Evolutionary conservation across 2,329 filamentous ascomycete genomes (phyloP).

Genomic region (Daldinia sp.): DNA sequence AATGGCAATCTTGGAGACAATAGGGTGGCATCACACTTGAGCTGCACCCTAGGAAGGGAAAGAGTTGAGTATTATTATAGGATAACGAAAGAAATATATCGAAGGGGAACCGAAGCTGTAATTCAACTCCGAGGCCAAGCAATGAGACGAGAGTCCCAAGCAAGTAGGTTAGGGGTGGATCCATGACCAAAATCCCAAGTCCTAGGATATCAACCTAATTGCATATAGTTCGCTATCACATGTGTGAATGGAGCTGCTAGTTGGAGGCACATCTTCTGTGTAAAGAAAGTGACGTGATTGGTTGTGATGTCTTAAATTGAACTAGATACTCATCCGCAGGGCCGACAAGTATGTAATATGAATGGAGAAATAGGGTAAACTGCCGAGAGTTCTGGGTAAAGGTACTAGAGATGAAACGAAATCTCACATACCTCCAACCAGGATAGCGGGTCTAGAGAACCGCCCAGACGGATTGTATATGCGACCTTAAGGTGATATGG

Average conservation of each 20-base stretch:
- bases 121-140: slow-evolving; percentile 25
- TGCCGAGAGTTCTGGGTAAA: slow-evolving; percentile 43
- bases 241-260: slow-evolving; percentile 40
- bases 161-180: slow-evolving; percentile 29
- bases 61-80: slow-evolving; percentile 20
- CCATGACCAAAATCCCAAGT: slow-evolving; percentile 35
- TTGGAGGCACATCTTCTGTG: slow-evolving; percentile 44
- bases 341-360: slow-evolving; percentile 41
- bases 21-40: slow-evolving; percentile 78
- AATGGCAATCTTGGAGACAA: slow-evolving; percentile 87
- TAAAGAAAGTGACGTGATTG: slow-evolving; percentile 42
- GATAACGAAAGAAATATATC: slow-evolving; percentile 15
- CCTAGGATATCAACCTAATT: slow-evolving; percentile 27
- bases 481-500: slow-evolving; percentile 13
- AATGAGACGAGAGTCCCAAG: slow-evolving; percentile 17
- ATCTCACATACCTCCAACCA: slow-evolving; percentile 41
- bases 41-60: slow-evolving; percentile 34
- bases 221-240: slow-evolving; percentile 42
- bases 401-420: slow-evolving; percentile 34
- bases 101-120: slow-evolving; percentile 32
- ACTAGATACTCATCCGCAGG: slow-evolving; percentile 46
- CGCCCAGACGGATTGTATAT: slow-evolving; percentile 16
- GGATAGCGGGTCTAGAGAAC: slow-evolving; percentile 30
- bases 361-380: slow-evolving; percentile 35
- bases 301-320: slow-evolving; percentile 34